These are phyloP conservation scores for Tetrahymena malaccensis DNA, from an alignment of 73 alveolate species.

Conservation along the genomic window DNA sequence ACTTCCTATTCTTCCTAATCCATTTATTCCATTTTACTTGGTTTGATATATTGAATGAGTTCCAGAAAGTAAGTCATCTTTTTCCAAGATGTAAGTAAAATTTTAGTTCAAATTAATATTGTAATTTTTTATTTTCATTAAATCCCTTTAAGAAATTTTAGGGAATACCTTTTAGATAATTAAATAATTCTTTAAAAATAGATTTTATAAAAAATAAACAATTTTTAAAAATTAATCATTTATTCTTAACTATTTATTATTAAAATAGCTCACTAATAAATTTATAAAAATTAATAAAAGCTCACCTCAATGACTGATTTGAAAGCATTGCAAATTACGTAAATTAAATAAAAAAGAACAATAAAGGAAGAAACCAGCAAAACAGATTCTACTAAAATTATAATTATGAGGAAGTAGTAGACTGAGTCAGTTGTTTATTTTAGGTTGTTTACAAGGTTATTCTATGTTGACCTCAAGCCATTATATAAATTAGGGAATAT, in stretches of 20 bases:
- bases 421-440: not conserved
- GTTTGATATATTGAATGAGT: not conserved
- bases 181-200: not conserved
- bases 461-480: not conserved
- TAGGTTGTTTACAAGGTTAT: not conserved
- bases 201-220: too few species aligned
- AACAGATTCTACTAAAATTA: not conserved
- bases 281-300: too few species aligned
- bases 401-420: not conserved
- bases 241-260: too few species aligned
- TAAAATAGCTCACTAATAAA: too few species aligned
- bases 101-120: not conserved
- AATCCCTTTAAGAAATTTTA: not conserved
- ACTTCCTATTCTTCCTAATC: not conserved
- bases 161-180: not conserved
- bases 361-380: not conserved
- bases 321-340: not conserved
- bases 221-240: too few species aligned
- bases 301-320: not conserved
- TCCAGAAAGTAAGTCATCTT: not conserved
- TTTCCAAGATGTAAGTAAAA: not conserved
- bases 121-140: not conserved
- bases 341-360: not conserved
- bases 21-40: not conserved
- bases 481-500: not conserved